Percentiles rank a stretch among this genome's conserved stretches.
These are phyloP conservation scores for Cutaneotrichosporon cutaneum DNA, from an alignment of 1,284 basidiomycete genomes.

Conservation along the genomic window DNA sequence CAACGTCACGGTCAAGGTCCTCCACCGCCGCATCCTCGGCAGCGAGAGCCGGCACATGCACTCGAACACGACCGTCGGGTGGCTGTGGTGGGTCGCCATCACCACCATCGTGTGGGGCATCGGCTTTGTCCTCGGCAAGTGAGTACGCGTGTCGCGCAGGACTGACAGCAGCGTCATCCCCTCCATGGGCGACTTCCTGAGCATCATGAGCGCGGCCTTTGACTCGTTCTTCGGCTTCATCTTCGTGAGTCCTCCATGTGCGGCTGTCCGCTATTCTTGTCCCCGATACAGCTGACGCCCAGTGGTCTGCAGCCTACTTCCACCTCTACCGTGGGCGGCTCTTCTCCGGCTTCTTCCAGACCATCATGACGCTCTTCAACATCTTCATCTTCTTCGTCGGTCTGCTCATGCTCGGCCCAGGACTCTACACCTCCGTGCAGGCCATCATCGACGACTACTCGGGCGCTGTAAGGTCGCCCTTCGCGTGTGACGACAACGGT, in stretches of 20 bases:
- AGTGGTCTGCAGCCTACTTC: slow-evolving; percentile 55
- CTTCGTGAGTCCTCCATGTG: slow-evolving; percentile 30
- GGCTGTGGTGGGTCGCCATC: slow-evolving; percentile 62
- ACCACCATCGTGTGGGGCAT: slow-evolving; percentile 61
- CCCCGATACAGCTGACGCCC: not conserved
- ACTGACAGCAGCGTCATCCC: slow-evolving; percentile 39
- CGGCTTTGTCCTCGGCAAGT: slow-evolving; percentile 63
- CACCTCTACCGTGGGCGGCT: slow-evolving; percentile 50
- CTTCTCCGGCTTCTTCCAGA: slow-evolving; percentile 35
- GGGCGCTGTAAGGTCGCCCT: slow-evolving; percentile 16
- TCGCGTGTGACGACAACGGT: slow-evolving; percentile 8
- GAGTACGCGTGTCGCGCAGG: slow-evolving; percentile 19
- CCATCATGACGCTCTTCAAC: slow-evolving; percentile 44
- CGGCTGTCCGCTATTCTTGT: too few species aligned
- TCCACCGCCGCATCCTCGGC: slow-evolving; percentile 52
- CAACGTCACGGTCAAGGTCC: slow-evolving; percentile 45
- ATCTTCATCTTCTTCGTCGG: slow-evolving; percentile 51
- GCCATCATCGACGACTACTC: slow-evolving; percentile 53
- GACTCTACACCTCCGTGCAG: slow-evolving; percentile 55
- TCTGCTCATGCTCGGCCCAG: slow-evolving; percentile 56
- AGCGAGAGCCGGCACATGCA: slow-evolving; percentile 57
- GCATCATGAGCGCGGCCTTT: slow-evolving; percentile 48
- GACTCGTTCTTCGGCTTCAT: slow-evolving; percentile 51
- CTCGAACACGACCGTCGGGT: slow-evolving; percentile 61
- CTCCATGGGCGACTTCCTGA: slow-evolving; percentile 56